These are phyloP conservation scores for Leucoagaricus sp. DNA, from an alignment of 1,284 basidiomycete genomes.

Conservation along the genomic window DNA sequence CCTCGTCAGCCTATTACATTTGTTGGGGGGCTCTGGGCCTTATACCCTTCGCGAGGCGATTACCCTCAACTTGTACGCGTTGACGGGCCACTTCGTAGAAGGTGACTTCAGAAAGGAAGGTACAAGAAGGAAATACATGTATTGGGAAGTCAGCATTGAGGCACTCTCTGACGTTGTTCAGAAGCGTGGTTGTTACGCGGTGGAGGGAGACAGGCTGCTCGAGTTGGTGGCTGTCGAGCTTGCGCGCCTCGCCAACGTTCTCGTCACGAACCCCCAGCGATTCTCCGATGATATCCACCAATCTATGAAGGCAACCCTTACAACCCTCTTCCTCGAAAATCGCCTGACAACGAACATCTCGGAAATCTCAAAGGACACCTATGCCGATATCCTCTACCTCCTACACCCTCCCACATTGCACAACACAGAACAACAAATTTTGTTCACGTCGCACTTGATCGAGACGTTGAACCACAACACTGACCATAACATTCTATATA, in stretches of 20 bases:
- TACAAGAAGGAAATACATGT: conserved; percentile 27
- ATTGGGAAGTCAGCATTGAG: conserved; percentile 32
- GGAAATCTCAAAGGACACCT: conserved; percentile 29
- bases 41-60: conserved; percentile 31
- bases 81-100: conserved; percentile 30
- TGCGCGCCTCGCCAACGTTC: conserved; percentile 31
- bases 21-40: conserved; percentile 27
- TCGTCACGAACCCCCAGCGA: conserved; percentile 27
- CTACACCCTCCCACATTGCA: conserved; percentile 31
- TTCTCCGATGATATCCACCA: conserved; percentile 29
- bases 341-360: conserved; percentile 26
- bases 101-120: conserved; percentile 26
- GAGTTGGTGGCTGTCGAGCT: conserved; percentile 33
- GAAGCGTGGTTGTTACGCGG: conserved; percentile 30
- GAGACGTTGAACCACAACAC: conserved; percentile 28
- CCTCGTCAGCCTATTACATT: conserved; percentile 34
- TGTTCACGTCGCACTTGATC: conserved; percentile 32
- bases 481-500: conserved; percentile 31
- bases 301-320: conserved; percentile 29
- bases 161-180: conserved; percentile 32
- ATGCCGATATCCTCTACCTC: conserved; percentile 38
- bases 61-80: conserved; percentile 31
- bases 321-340: conserved; percentile 33
- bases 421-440: conserved; percentile 23
- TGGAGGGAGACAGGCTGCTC: conserved; percentile 28